A percentile compares a stretch with the other conserved stretches of the same genome.
These are phyloP conservation scores for Omphalotus olearius DNA, from an alignment of 1,284 basidiomycete genomes.

Conservation along the genomic window DNA sequence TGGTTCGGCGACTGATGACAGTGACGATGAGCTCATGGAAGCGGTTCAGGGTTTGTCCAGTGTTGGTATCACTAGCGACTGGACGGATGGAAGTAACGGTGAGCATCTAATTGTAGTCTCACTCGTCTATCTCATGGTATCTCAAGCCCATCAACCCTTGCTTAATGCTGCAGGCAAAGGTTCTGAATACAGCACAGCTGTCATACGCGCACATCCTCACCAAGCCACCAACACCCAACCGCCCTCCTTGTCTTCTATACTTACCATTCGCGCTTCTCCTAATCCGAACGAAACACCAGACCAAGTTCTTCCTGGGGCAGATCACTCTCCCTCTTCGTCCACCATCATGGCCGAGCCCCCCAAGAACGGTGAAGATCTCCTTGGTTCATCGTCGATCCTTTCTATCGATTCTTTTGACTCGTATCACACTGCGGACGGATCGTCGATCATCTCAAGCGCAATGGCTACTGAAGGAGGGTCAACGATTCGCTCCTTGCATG, in stretches of 20 bases:
- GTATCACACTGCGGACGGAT: constrained; percentile 61
- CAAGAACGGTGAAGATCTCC: constrained; percentile 23
- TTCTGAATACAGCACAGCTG: constrained; percentile 64
- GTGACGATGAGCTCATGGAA: constrained; percentile 62
- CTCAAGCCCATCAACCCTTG: constrained; percentile 49
- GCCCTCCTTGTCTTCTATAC: constrained; percentile 65
- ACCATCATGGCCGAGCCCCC: constrained; percentile 26
- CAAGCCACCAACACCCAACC: constrained; percentile 32
- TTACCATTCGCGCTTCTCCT: constrained; percentile 60
- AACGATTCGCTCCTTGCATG: constrained; percentile 45
- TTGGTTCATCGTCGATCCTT: constrained; percentile 44
- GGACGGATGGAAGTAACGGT: constrained; percentile 41
- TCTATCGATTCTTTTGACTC: constrained; percentile 63
- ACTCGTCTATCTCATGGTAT: constrained; percentile 12
- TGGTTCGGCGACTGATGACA: constrained; percentile 43
- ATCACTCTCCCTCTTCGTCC: constrained; percentile 22
- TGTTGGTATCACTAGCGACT: constrained; percentile 47
- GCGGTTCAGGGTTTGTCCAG: constrained; percentile 55
- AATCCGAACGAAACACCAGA: constrained; percentile 39
- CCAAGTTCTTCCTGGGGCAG: constrained; percentile 26
- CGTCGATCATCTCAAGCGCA: constrained; percentile 51
- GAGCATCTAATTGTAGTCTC: constrained; percentile 16
- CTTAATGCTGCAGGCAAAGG: constrained; percentile 32
- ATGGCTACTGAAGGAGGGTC: constrained; percentile 72
- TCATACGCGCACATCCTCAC: constrained; percentile 48